Base-by-base conservation (phyloP, 78 protist genomes). In the Dictyostelium firmibasis region DNA sequence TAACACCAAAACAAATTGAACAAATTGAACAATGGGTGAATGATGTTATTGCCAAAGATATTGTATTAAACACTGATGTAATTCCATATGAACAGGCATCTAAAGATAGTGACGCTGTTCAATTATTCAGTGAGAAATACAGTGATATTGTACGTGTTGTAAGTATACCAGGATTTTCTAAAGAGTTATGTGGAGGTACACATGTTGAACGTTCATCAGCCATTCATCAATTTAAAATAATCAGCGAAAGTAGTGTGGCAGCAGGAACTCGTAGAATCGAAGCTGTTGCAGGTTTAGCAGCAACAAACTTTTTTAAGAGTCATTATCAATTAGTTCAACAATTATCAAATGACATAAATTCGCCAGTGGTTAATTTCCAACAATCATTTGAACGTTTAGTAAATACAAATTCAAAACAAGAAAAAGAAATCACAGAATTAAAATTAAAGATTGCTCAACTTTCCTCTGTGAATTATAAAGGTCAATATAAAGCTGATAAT, bases 251-350 rank as follows among this genome's bases (percentile, higher is more conserved):
- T 18, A 86, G 93, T 81, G 44, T 92, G 6, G 91, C 96, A 14
- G 89, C 96, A 8, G 96, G 96, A 18, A 92, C 91, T 2, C 44
- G 96, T 74, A 83, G 96, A 81, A 92, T 92, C 35, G 96, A 92
- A 36, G 96, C 96, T 6, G 35, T 83, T 2, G 91, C 96, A 9
- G 96, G 96, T 16, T n/a, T 13, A 18, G 91, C 50, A 29, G 91
- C 91, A 4, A 79, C 82, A 14, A 41, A 53, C 29, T 88, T 16
- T 33, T 82, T 78, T 8, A 35, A 36, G 14, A 6, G 0, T 18
- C 18, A 57, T 33, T 25, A 18, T 31, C 16, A 38, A 35, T n/a
- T 38, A 6, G 13, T 88, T 8, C 20, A 16, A 18, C 29, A 10
- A 10, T 43, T 76, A 14, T 53, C 92, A 20, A 20, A 0, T 31